phyloP scores from a whole-genome alignment of 2,329 filamentous ascomycete species.

The Phialophora tarda region DNA sequence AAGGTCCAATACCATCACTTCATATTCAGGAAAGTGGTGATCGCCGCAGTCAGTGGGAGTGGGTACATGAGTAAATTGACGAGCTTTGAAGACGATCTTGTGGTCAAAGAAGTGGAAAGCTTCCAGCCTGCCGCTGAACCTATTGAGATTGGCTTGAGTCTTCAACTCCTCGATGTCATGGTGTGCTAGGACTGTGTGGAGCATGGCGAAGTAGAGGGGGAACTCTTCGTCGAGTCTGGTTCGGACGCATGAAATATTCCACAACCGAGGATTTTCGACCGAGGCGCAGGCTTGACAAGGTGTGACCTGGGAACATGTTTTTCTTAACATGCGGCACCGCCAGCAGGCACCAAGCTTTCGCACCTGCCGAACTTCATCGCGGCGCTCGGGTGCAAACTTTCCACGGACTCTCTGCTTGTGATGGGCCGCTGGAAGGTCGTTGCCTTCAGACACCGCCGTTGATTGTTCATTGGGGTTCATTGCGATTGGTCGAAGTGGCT shows the following conservation, averaged over 20 bases:
- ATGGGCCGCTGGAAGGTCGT: slow-evolving; percentile 51
- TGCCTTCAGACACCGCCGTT: slow-evolving; percentile 38
- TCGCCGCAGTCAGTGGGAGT: neutral
- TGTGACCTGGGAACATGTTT: slow-evolving; percentile 65
- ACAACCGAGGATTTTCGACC: slow-evolving; percentile 65
- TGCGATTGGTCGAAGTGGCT: slow-evolving; percentile 50
- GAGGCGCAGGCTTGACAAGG: slow-evolving; percentile 64
- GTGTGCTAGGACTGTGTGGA: slow-evolving; percentile 60
- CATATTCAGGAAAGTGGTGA: slow-evolving; percentile 21
- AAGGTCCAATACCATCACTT: slow-evolving; percentile 57
- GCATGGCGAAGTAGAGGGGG: slow-evolving; percentile 60
- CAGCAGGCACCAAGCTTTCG: slow-evolving; percentile 66
- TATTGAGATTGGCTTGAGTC: slow-evolving; percentile 42
- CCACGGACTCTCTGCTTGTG: slow-evolving; percentile 57
- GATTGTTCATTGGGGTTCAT: slow-evolving; percentile 49
- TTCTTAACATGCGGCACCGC: slow-evolving; percentile 68
- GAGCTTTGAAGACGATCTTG: slow-evolving; percentile 53
- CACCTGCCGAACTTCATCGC: slow-evolving; percentile 65
- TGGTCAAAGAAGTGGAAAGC: slow-evolving; percentile 62
- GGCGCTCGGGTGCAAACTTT: slow-evolving; percentile 61
- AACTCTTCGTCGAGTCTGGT: slow-evolving; percentile 65
- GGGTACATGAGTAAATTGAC: slow-evolving; percentile 29
- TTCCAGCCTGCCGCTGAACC: slow-evolving; percentile 57
- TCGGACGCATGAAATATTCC: slow-evolving; percentile 65
- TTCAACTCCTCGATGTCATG: slow-evolving; percentile 42